Evolutionary conservation across 2,329 filamentous ascomycete species (phyloP).

Genomic region (Hymenotorrendiella dingleyae): DNA sequence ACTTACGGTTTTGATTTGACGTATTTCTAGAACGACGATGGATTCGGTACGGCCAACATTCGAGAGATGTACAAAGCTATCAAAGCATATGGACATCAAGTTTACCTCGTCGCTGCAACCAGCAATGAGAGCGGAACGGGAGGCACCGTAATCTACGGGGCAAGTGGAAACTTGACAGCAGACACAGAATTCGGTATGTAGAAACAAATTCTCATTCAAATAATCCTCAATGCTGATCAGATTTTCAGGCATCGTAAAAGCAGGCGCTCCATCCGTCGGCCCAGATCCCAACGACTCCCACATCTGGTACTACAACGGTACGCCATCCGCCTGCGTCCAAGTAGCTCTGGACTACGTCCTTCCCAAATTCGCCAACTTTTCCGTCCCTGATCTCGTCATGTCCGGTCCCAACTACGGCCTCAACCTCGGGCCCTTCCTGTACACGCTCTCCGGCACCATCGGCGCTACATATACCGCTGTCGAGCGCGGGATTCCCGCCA

Average conservation of each 20-base stretch:
- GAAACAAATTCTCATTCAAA: background rate
- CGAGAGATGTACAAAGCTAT: constrained; percentile 36
- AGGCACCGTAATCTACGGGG: constrained; percentile 39
- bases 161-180: constrained; percentile 34
- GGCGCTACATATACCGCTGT: constrained; percentile 47
- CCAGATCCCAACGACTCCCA: constrained; percentile 44
- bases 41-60: constrained; percentile 37
- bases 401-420: constrained; percentile 50
- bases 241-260: constrained; percentile 35
- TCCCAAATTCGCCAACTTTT: constrained; percentile 41
- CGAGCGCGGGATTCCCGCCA: constrained; percentile 43
- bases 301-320: constrained; percentile 58
- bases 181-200: constrained; percentile 36
- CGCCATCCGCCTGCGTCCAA: constrained; percentile 48
- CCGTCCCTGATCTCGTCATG: constrained; percentile 47
- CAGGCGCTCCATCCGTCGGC: constrained; percentile 43
- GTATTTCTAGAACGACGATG: constrained; percentile 33
- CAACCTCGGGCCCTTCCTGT: constrained; percentile 49
- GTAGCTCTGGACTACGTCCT: constrained; percentile 52
- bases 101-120: constrained; percentile 37
- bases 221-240: background rate
- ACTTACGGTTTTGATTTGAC: background rate
- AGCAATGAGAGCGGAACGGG: constrained; percentile 41
- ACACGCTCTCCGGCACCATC: constrained; percentile 44
- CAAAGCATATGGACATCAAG: constrained; percentile 34